A percentile compares a stretch with the other conserved stretches of the same genome.
These are phyloP conservation scores for Neopestalotiopsis rosae DNA, from an alignment of 2,329 filamentous ascomycete genomes.

Conservation along the genomic window DNA sequence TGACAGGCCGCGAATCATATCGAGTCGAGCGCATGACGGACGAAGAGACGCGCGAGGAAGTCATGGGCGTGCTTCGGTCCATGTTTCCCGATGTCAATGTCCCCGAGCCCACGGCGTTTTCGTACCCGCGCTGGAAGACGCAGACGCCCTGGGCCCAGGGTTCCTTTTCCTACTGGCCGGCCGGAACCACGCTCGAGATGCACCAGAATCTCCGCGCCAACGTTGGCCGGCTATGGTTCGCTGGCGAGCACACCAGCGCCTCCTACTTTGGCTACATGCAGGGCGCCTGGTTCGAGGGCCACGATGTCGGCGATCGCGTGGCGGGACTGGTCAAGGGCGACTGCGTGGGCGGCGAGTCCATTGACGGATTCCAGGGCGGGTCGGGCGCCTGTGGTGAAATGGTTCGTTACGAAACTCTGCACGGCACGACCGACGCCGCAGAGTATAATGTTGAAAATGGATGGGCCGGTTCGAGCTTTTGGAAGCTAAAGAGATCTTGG, in stretches of 20 bases:
- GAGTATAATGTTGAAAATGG: slow-evolving; percentile 42
- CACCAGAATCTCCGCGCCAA: slow-evolving; percentile 74
- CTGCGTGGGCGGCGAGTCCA: slow-evolving; percentile 25
- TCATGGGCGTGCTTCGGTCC: slow-evolving; percentile 59
- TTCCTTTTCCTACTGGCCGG: slow-evolving; percentile 72
- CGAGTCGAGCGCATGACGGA: slow-evolving; percentile 64
- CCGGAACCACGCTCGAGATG: slow-evolving; percentile 65
- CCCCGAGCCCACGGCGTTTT: slow-evolving; percentile 64
- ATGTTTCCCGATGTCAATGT: slow-evolving; percentile 66
- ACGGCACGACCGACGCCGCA: slow-evolving; percentile 40
- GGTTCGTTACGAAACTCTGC: slow-evolving; percentile 35
- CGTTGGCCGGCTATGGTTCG: slow-evolving; percentile 65
- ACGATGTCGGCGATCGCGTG: slow-evolving; percentile 50
- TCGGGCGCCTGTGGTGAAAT: slow-evolving; percentile 30
- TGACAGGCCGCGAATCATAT: slow-evolving; percentile 61
- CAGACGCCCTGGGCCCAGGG: slow-evolving; percentile 52
- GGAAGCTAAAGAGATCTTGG: not conserved
- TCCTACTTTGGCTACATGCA: slow-evolving; percentile 72
- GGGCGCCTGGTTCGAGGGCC: slow-evolving; percentile 64
- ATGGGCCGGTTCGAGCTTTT: slow-evolving; percentile 43
- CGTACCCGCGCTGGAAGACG: slow-evolving; percentile 61
- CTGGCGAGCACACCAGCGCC: slow-evolving; percentile 67
- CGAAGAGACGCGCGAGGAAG: slow-evolving; percentile 60
- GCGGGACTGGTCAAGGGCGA: slow-evolving; percentile 23
- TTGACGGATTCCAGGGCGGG: slow-evolving; percentile 31